Conservation (phyloP, 2,329 filamentous ascomycete genomes). For the Didymella glomerata region DNA sequence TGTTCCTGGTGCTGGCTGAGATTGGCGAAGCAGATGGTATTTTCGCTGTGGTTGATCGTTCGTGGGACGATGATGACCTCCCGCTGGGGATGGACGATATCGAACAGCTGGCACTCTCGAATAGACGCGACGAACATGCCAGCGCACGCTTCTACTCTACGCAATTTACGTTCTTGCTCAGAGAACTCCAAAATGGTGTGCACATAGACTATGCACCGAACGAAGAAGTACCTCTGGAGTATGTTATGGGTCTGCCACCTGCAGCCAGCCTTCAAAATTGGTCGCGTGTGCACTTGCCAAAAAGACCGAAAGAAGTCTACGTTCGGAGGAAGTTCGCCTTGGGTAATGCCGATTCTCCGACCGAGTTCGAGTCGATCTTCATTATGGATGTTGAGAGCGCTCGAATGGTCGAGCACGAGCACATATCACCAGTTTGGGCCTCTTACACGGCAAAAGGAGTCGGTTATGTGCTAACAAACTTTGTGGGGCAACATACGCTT, state of each 20-base stretch:
- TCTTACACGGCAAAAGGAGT: conserved; percentile 72
- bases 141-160: conserved; percentile 74
- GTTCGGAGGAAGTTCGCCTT: conserved; percentile 67
- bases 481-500: conserved; percentile 71
- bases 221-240: conserved; percentile 74
- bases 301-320: conserved; percentile 65
- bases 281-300: conserved; percentile 71
- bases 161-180: conserved; percentile 76
- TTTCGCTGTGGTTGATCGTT: conserved; percentile 77
- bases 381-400: conserved; percentile 68
- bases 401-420: conserved; percentile 68
- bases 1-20: conserved; percentile 76
- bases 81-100: conserved; percentile 73
- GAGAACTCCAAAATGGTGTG: conserved; percentile 66
- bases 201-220: conserved; percentile 71
- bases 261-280: conserved; percentile 58
- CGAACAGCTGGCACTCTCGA: conserved; percentile 67
- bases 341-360: conserved; percentile 46
- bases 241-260: conserved; percentile 65
- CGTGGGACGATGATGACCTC: conserved; percentile 79
- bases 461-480: conserved; percentile 73
- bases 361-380: conserved; percentile 59
- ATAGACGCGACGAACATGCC: conserved; percentile 67
- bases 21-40: conserved; percentile 76
- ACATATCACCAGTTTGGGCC: conserved; percentile 74